These are phyloP conservation scores for Phytophthora kernoviae DNA, from an alignment of 352 stramenopile species.

Conservation along the genomic window DNA sequence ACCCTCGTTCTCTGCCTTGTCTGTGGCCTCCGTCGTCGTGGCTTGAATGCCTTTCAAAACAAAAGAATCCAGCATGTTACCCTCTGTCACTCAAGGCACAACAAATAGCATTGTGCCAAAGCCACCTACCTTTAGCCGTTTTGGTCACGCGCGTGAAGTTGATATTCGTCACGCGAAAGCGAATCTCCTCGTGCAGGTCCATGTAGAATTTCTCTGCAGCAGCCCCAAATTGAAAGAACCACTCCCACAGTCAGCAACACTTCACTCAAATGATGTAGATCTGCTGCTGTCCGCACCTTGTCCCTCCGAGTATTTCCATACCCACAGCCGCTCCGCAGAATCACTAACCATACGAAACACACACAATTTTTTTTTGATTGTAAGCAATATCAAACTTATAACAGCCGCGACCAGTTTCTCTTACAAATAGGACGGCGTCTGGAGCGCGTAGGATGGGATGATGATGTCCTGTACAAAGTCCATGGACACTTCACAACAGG, in stretches of 20 bases:
- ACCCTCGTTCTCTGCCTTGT: conserved; percentile 54
- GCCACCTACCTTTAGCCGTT: conserved; percentile 66
- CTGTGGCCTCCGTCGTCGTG: conserved; percentile 82
- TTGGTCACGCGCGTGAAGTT: conserved; percentile 90
- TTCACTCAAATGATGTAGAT: background rate
- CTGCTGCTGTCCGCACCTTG: conserved; percentile 34
- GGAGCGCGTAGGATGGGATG: conserved; percentile 87
- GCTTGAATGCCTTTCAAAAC: conserved; percentile 70
- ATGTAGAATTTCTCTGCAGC: conserved; percentile 84
- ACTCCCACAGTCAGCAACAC: background rate
- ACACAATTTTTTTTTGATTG: background rate
- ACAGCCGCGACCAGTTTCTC: conserved; percentile 3
- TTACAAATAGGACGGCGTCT: conserved; percentile 89
- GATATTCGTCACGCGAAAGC: conserved; percentile 88
- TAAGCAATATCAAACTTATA: background rate
- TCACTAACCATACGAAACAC: conserved; percentile 44
- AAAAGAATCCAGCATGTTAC: background rate
- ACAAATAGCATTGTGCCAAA: conserved; percentile 1
- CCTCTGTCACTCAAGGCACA: background rate
- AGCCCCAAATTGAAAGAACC: background rate
- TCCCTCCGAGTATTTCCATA: conserved; percentile 88
- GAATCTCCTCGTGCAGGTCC: conserved; percentile 88
- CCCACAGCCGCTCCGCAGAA: conserved; percentile 77
- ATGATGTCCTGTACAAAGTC: conserved; percentile 92
- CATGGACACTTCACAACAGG: conserved; percentile 66